A percentile compares a stretch with the other conserved stretches of the same genome.
These are phyloP conservation scores for Suillus luteus DNA, from an alignment of 768 basidiomycete species.

Conservation along the genomic window DNA sequence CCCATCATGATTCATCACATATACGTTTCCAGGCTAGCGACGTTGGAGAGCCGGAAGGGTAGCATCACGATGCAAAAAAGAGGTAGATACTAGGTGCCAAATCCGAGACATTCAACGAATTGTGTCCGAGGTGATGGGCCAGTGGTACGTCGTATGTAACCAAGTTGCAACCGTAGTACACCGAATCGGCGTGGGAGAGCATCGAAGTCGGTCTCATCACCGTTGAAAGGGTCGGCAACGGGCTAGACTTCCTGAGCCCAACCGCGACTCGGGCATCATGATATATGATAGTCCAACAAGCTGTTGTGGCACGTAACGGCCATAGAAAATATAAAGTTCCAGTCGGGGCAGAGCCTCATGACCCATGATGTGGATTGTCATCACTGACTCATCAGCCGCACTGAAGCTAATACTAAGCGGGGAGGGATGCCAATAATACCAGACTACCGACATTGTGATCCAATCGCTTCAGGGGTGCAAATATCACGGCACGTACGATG, in stretches of 20 bases:
- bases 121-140: neutral
- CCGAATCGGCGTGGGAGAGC: neutral
- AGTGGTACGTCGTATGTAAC: neutral
- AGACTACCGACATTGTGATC: neutral
- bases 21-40: neutral
- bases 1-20: neutral
- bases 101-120: neutral
- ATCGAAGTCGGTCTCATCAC: neutral
- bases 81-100: neutral
- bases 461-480: neutral
- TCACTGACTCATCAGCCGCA: neutral
- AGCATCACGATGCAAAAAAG: neutral
- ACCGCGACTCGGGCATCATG: neutral
- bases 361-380: neutral
- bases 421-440: neutral
- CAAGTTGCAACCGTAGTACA: constrained; percentile 1
- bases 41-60: neutral
- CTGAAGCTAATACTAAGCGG: neutral
- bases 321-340: neutral
- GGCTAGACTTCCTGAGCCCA: neutral
- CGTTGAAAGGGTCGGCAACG: neutral
- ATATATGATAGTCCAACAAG: neutral
- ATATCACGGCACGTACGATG: neutral
- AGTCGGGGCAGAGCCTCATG: neutral
- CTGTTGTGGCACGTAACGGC: neutral